phyloP scores from a whole-genome alignment of 257 asterid genomes.

The Handroanthus guayacan region DNA sequence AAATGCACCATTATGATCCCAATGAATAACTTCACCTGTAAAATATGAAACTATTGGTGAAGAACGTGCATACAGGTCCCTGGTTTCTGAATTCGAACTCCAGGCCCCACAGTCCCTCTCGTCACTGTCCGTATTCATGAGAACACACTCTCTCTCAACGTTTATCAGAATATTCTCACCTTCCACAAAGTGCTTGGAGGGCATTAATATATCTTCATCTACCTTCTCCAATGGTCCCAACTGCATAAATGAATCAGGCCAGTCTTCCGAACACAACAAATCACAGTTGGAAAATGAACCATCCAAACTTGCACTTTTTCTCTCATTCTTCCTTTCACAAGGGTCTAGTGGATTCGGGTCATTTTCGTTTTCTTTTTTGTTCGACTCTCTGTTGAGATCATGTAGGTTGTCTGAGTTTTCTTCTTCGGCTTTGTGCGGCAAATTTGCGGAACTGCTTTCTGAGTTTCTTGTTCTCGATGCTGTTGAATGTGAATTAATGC shows the following conservation, averaged over 20 bases:
- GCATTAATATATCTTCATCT: slow-evolving; percentile 43
- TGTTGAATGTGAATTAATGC: background rate
- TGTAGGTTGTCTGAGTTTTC: background rate
- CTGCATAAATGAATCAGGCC: slow-evolving; percentile 11
- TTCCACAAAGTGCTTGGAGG: slow-evolving; percentile 29
- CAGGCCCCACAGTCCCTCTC: slow-evolving; percentile 27
- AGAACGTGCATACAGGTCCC: slow-evolving; percentile 31
- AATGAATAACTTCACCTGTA: slow-evolving; percentile 33
- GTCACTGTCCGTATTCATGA: slow-evolving; percentile 18
- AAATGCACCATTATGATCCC: slow-evolving; percentile 33
- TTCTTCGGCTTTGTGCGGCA: background rate
- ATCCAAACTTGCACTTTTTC: background rate
- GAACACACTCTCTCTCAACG: slow-evolving; percentile 6
- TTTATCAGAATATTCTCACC: slow-evolving; percentile 22
- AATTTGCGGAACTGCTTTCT: background rate
- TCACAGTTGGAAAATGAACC: slow-evolving; percentile 3
- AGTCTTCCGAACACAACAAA: background rate
- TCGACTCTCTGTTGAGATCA: background rate
- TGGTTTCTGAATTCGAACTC: slow-evolving; percentile 14
- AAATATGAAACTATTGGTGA: slow-evolving; percentile 49
- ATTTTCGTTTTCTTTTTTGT: background rate
- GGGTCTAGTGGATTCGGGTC: slow-evolving; percentile 19
- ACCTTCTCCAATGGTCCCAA: slow-evolving; percentile 33
- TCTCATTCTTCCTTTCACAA: background rate
- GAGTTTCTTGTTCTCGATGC: background rate